phyloP scores from a whole-genome alignment of 23 red algal species.

The Gracilaria gracilis region DNA sequence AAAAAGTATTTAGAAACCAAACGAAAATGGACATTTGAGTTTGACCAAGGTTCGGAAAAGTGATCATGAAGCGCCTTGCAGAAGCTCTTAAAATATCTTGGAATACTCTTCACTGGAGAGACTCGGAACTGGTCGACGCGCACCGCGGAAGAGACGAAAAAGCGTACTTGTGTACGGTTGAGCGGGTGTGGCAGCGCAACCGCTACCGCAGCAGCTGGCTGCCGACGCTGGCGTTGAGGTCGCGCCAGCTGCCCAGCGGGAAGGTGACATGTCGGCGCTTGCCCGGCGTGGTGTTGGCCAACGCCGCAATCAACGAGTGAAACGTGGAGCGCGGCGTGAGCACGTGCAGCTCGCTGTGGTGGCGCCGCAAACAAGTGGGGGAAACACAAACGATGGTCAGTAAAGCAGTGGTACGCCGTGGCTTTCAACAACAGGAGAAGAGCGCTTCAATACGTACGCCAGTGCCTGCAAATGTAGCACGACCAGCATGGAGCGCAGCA shows the following conservation, averaged over 20 bases:
- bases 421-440: background rate
- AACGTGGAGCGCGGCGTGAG: background rate
- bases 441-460: constrained; percentile 2
- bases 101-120: too few species aligned
- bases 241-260: background rate
- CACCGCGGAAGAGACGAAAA: too few species aligned
- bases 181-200: too few species aligned
- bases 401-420: background rate
- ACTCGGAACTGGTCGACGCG: too few species aligned
- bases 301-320: constrained; percentile 2
- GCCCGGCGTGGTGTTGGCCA: constrained; percentile 1
- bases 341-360: constrained; percentile 3
- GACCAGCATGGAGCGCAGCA: background rate
- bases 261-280: background rate
- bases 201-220: too few species aligned
- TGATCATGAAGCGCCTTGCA: too few species aligned
- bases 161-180: too few species aligned
- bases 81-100: too few species aligned
- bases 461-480: constrained; percentile 7
- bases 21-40: too few species aligned
- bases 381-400: constrained; percentile 9
- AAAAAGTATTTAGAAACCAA: too few species aligned
- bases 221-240: background rate
- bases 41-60: too few species aligned
- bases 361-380: too few species aligned